Base-by-base conservation (phyloP, 331 rosid genomes). In the Stylosanthes scabra region DNA sequence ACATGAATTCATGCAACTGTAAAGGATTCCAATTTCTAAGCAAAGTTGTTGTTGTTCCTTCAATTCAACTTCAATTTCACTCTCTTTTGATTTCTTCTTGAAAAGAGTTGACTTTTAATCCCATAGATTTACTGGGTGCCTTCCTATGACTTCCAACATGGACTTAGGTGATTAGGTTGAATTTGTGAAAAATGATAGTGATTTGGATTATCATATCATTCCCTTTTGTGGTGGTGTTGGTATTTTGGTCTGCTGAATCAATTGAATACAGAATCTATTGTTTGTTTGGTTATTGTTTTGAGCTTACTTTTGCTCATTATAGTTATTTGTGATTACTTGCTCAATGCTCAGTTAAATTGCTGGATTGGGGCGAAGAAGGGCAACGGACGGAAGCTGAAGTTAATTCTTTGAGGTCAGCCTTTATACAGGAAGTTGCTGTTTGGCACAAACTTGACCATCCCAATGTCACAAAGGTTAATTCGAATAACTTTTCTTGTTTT, bases 371-470 rank as follows among this genome's bases (percentile, higher is more conserved):
- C 25, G 99, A 94, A 87, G 99, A 94, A 84, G 97, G 99, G 63
- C 96, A 90, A 82, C 87, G 97, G 84, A 88, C 99, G 8, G 99
- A 94, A 25, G 89, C 97, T 75, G 99, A 94, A 82, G 82, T 94
- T 77, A 74, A 89, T 82, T 83, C 97, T 62, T 82, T 94, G 71
- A 91, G 99, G 81, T 82, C 99, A 28, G 97, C 97, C 9, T 94
- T 94, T 78, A 86, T 82, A 9, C 97, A 94, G 85, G 99, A 94
- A 91, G 99, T 94, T 81, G 97, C 89, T 72, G 99, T 94, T 42
- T 94, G 99, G 99, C 99, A 94, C 83, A 94, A 94, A 75, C 99
- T 94, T 56, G 97, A 91, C 50, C 99, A 94, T 79, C 99, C 99
- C 62, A 91, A 94, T 80, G 96, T 94, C 83, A 94, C 99, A 3